phyloP scores from a whole-genome alignment of 2,329 filamentous ascomycete species.

The Fonsecaea monophora region DNA sequence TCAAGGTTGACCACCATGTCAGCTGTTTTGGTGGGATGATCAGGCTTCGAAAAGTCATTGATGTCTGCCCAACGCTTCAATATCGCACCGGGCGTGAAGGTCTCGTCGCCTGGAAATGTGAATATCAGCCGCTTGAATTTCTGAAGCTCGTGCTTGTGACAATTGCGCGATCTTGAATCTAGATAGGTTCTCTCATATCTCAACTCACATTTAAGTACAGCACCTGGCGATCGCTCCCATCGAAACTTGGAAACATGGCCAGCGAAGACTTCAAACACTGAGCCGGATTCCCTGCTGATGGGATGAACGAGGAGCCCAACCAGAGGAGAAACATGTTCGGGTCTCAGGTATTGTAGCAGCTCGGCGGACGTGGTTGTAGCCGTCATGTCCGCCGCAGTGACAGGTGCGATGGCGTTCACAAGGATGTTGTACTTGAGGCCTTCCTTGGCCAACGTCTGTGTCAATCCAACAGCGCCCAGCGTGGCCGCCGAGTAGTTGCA shows the following conservation, averaged over 20 bases:
- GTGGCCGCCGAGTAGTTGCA: constrained; percentile 97
- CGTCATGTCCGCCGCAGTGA: constrained; percentile 94
- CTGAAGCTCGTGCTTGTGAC: too few relatives aligned
- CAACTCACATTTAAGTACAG: constrained; percentile 69
- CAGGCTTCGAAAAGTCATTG: constrained; percentile 80
- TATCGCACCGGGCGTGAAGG: constrained; percentile 85
- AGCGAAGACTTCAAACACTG: constrained; percentile 92
- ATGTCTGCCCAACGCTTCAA: constrained; percentile 89
- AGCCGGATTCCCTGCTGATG: constrained; percentile 78
- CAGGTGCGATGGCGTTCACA: constrained; percentile 93
- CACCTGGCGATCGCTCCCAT: constrained; percentile 91
- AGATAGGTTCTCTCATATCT: too few relatives aligned
- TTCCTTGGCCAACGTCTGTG: constrained; percentile 96
- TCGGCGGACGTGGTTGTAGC: constrained; percentile 96
- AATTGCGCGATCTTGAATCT: too few relatives aligned
- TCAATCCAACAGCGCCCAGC: constrained; percentile 93
- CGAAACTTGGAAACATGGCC: constrained; percentile 90
- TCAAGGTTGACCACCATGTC: constrained; percentile 89
- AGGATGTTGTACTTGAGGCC: constrained; percentile 97
- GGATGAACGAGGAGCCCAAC: constrained; percentile 88
- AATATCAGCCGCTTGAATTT: too few relatives aligned
- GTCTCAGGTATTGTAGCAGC: constrained; percentile 81
- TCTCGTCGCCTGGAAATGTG: constrained; percentile 68
- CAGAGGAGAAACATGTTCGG: constrained; percentile 92
- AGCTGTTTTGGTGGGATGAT: constrained; percentile 82